Percentiles rank a stretch among this genome's conserved stretches.
Evolutionary conservation across 495 filamentous ascomycete genomes (phyloP).

Genomic region (Astrocystis sublimbata): DNA sequence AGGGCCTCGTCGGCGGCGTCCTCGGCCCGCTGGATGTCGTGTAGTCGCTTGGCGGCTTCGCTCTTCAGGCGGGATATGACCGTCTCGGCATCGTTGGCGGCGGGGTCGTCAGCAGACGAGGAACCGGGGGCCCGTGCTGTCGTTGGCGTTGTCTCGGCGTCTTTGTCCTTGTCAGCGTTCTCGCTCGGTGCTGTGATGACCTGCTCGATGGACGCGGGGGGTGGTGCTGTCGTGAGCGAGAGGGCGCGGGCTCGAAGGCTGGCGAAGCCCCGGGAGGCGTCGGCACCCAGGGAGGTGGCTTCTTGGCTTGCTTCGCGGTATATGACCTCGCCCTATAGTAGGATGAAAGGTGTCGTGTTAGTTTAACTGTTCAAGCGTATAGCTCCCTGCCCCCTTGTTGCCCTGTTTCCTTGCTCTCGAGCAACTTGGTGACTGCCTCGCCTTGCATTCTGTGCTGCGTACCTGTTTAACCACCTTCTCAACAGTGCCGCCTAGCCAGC

Average conservation of each 20-base stretch:
- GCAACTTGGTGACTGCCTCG: no score
- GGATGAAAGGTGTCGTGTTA: slow-evolving; percentile 10
- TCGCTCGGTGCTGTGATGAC: not conserved
- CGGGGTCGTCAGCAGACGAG: slow-evolving; percentile 49
- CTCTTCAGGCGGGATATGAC: slow-evolving; percentile 80
- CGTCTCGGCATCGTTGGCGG: slow-evolving; percentile 64
- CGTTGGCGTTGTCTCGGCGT: slow-evolving; percentile 44
- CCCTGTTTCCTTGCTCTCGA: no score
- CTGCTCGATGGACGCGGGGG: slow-evolving; percentile 16
- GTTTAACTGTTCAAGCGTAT: no score
- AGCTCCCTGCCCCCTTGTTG: not conserved
- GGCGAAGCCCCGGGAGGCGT: slow-evolving; percentile 81
- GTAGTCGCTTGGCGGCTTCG: slow-evolving; percentile 81
- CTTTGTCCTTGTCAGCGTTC: slow-evolving; percentile 36
- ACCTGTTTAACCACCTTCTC: slow-evolving; percentile 88
- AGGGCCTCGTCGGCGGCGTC: slow-evolving; percentile 98
- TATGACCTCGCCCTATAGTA: slow-evolving; percentile 72
- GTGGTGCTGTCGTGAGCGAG: slow-evolving; percentile 56
- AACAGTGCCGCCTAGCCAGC: slow-evolving; percentile 82
- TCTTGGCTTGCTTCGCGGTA: slow-evolving; percentile 83
- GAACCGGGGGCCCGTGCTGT: slow-evolving; percentile 33
- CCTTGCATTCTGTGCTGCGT: slow-evolving; percentile 19
- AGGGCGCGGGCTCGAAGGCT: slow-evolving; percentile 73
- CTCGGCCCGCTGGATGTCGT: slow-evolving; percentile 90
- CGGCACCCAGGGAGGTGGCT: slow-evolving; percentile 71